A percentile compares a stretch with the other conserved stretches of the same genome.
These are phyloP conservation scores for Lantana camara DNA, from an alignment of 257 asterid genomes.

Conservation along the genomic window DNA sequence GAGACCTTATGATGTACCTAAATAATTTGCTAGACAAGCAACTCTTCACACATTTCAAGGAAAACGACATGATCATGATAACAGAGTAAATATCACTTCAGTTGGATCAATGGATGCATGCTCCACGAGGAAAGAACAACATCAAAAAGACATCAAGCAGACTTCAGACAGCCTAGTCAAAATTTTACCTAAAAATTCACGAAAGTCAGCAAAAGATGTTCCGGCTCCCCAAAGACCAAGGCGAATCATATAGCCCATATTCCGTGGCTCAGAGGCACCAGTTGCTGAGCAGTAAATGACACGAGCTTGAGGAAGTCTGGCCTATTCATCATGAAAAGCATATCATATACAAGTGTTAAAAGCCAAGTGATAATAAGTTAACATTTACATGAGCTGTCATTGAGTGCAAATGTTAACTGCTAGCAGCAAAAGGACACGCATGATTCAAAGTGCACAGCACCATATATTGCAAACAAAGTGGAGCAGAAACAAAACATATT, in stretches of 20 bases:
- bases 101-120: neutral
- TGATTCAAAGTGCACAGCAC: slow-evolving; percentile 2
- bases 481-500: slow-evolving; percentile 5
- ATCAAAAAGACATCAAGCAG: slow-evolving; percentile 15
- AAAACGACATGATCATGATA: slow-evolving; percentile 22
- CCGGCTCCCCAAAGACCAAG: slow-evolving; percentile 99
- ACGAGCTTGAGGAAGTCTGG: slow-evolving; percentile 96
- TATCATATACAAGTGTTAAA: slow-evolving; percentile 16
- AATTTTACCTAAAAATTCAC: slow-evolving; percentile 80
- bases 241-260: slow-evolving; percentile 98
- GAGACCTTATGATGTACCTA: slow-evolving; percentile 18
- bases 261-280: slow-evolving; percentile 99
- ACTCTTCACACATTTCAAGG: slow-evolving; percentile 12
- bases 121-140: neutral
- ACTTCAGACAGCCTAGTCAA: slow-evolving; percentile 16
- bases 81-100: slow-evolving; percentile 1
- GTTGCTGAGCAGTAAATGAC: slow-evolving; percentile 97
- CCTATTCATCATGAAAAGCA: slow-evolving; percentile 49
- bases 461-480: slow-evolving; percentile 9
- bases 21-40: slow-evolving; percentile 6
- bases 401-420: slow-evolving; percentile 10
- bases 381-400: slow-evolving; percentile 19
- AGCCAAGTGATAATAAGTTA: slow-evolving; percentile 4
- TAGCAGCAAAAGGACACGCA: slow-evolving; percentile 5
- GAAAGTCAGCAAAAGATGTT: slow-evolving; percentile 81